Evolutionary conservation across 1,139 yeast species (phyloP), one percentile per base, ranked within the genome.

Genomic region (Kluyveromyces sp.): DNA sequence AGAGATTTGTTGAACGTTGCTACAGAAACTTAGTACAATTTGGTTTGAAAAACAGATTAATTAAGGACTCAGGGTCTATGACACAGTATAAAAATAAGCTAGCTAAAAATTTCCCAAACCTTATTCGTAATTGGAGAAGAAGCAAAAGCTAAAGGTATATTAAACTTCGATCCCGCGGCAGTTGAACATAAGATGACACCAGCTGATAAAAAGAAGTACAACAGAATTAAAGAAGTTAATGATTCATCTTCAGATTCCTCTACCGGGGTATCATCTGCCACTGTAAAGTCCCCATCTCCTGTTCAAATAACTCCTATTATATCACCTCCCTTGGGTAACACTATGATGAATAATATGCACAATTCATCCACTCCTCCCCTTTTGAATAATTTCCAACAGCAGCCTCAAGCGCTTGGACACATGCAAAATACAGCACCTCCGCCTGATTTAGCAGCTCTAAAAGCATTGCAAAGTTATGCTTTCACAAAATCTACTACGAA

Each of bases 1-100:
- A 70, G 50, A 65, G 79, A 52, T 75, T 72, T 53, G 72, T 73
- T 46, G 79, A 75, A 53, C 67, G 78, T 40, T 60, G 73, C 28
- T 64, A 69, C 47, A 73, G 70, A 53, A 71, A 75, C 41, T 73
- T 75, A 46, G 67, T 75, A 34, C 74, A 71, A 48, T 75, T 70
- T 50, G 64, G 69, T 34, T 52, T 65, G n/a, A 66, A 62, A 49
- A 55, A 66, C 3, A 63, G 64, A 34, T 49, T 68, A 8, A 60
- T 68, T n/a, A 61, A 54, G 45, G 60, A 50, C 41, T 48, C 57
- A 6, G 58, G 62, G 10, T 53, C 48, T 15, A 52, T 52, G 51
- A 50, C 56, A 34, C 54, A 54, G 27, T 55, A 58, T 32, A 58
- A 59, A 38, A 45, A 53, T n/a, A 62, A 61, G 45, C 47, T 63